A percentile compares a stretch with the other conserved stretches of the same genome.
These are phyloP conservation scores for Hypoxylon sp. DNA, from an alignment of 2,329 filamentous ascomycete genomes.

Conservation along the genomic window DNA sequence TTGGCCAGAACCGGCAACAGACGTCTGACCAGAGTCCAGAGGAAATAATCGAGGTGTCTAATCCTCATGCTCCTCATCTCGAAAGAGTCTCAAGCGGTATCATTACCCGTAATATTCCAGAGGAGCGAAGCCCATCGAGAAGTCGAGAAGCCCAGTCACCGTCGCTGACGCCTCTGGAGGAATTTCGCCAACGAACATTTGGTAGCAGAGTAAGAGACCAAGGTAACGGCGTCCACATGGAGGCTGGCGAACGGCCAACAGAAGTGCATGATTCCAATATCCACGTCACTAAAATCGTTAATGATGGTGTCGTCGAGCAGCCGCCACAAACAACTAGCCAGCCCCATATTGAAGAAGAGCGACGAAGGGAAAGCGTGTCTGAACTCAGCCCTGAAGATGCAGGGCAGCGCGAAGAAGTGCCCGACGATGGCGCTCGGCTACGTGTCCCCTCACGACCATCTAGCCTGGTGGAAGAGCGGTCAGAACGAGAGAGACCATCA, in stretches of 20 bases:
- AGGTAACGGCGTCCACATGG: slow-evolving; percentile 9
- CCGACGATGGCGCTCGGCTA: slow-evolving; percentile 4
- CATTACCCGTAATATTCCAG: not conserved
- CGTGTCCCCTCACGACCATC: not conserved
- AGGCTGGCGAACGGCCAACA: slow-evolving; percentile 19
- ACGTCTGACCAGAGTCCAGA: slow-evolving; percentile 1
- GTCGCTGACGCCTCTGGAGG: not conserved
- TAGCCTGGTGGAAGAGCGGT: slow-evolving; percentile 8
- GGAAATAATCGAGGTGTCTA: not conserved
- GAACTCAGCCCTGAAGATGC: slow-evolving; percentile 1
- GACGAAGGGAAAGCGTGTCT: slow-evolving; percentile 1
- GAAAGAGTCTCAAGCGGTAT: slow-evolving; percentile 5
- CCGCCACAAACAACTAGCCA: not conserved
- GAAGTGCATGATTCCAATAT: not conserved
- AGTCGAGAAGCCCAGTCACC: not conserved
- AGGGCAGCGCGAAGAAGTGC: slow-evolving; percentile 4
- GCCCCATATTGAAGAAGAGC: not conserved
- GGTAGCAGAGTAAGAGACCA: slow-evolving; percentile 12
- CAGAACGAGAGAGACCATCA: slow-evolving; percentile 6
- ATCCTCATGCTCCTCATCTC: not conserved
- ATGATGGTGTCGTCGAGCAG: not conserved
- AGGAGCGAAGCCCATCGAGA: slow-evolving; percentile 6
- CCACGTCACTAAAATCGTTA: not conserved
- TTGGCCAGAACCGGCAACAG: not conserved
- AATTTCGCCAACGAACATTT: not conserved